Conservation (phyloP, 441 rosid species). For the Populus tomentosa region DNA sequence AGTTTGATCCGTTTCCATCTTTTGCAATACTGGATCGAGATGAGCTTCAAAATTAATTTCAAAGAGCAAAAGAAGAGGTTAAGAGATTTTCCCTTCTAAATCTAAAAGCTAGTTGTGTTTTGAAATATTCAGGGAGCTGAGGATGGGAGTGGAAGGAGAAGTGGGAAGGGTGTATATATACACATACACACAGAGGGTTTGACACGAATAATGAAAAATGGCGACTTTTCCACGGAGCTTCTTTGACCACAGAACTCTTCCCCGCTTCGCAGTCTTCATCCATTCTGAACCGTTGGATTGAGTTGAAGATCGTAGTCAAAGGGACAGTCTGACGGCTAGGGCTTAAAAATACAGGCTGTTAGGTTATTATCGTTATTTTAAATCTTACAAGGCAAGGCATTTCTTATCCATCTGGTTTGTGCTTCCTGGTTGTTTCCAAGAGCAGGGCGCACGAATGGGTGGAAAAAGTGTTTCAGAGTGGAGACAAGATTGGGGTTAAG, state of each 20-base stretch:
- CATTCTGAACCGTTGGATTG: not conserved
- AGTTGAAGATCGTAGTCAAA: not conserved
- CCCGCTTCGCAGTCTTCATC: not conserved
- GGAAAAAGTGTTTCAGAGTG: not conserved
- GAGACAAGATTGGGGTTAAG: not conserved
- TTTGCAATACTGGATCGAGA: not conserved
- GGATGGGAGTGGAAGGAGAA: constrained; percentile 12
- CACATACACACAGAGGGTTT: not conserved
- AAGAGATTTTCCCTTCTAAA: not conserved
- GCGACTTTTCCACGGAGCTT: constrained; percentile 23
- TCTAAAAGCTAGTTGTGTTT: not conserved
- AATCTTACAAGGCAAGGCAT: not conserved
- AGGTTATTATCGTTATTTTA: not conserved
- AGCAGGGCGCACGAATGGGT: not conserved
- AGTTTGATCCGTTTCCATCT: not conserved
- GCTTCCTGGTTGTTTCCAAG: constrained; percentile 16
- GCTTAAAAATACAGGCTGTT: not conserved
- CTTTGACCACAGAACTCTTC: constrained; percentile 7
- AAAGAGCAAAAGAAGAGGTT: not conserved
- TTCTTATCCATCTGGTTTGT: not conserved
- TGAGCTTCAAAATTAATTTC: not conserved
- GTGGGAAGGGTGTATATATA: not conserved
- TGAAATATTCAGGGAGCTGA: not conserved
- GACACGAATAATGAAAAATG: not conserved
- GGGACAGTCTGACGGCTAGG: not conserved